phyloP scores from a whole-genome alignment of 179 eudicot species.

The Spergularia azorica region DNA sequence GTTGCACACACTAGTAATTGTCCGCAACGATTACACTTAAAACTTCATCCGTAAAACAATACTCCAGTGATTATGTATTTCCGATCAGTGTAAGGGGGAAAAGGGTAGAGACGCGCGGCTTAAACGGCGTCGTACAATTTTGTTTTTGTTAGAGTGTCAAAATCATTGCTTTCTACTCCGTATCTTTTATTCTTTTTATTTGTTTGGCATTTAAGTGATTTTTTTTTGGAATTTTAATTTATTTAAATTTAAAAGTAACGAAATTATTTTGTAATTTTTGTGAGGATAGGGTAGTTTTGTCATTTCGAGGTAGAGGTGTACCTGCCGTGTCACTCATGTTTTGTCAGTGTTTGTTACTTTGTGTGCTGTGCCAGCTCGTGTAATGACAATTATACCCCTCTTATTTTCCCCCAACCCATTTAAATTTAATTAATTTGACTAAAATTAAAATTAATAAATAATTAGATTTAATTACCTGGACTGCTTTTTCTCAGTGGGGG shows the following conservation, averaged over 20 bases:
- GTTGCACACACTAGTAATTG: too few species aligned
- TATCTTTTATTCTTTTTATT: background rate
- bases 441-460: too few species aligned
- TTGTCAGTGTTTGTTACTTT: constrained; percentile 28
- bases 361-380: constrained; percentile 19
- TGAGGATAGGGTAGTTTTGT: constrained; percentile 36
- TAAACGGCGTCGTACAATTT: background rate
- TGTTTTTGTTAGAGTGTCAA: too few species aligned
- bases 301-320: constrained; percentile 27
- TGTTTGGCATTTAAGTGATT: too few species aligned
- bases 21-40: too few species aligned
- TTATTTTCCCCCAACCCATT: background rate
- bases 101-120: too few species aligned
- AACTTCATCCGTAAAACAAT: too few species aligned
- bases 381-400: constrained; percentile 35
- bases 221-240: too few species aligned
- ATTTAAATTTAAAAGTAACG: too few species aligned
- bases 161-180: background rate
- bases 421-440: background rate
- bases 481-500: too few species aligned
- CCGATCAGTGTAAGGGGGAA: background rate
- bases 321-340: constrained; percentile 25
- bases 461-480: background rate
- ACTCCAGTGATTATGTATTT: too few species aligned
- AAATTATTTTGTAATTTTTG: too few species aligned